Base-by-base conservation (phyloP, 83 land plant genomes). In the Thuja plicata region DNA sequence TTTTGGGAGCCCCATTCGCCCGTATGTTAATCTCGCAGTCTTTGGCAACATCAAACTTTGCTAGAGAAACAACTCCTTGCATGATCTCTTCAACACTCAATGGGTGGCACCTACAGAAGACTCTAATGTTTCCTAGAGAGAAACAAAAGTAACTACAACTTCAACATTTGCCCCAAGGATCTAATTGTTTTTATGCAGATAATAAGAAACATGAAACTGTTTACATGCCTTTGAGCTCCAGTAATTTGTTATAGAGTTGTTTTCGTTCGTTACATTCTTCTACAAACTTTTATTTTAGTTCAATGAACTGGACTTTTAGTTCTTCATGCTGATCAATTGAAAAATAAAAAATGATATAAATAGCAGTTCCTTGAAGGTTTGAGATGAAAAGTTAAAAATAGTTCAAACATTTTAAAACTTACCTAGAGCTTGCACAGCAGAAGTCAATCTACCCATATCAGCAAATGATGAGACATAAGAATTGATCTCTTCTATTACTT, bases 191-290 rank as follows among this genome's bases (percentile, higher is more conserved):
- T 35, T 19, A 37, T 15, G 21, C 0, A 9, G 57, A 41, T 78
- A 81, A 34, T n/a, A n/a, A n/a, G n/a, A n/a, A n/a, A n/a, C n/a
- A n/a, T n/a, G n/a, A n/a, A n/a, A n/a, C n/a, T n/a, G 37, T 87
- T 34, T 34, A 86, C 88, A 83, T 87, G 92, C 99, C 99, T 98
- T 96, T 97, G 90, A 98, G 57, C 89, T 98, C 99, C 54, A 98
- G 87, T 37, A 98, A 88, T 85, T 98, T 95, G 89, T 98, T 98
- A 90, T 98, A 97, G 1, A 96, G 93, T 40, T 90, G 94, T 90
- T 94, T 95, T 77, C 95, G 82, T 89, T 95, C 98, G 89, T 91
- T 94, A 30, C 93, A 90, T 70, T 93, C 98, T 88, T 94, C 93
- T 13, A 91, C 80, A 78, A 91, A 96, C 85, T 92, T 93, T 52